Base-by-base conservation (phyloP, 345 rosid genomes). In the Raphanus sativus region DNA sequence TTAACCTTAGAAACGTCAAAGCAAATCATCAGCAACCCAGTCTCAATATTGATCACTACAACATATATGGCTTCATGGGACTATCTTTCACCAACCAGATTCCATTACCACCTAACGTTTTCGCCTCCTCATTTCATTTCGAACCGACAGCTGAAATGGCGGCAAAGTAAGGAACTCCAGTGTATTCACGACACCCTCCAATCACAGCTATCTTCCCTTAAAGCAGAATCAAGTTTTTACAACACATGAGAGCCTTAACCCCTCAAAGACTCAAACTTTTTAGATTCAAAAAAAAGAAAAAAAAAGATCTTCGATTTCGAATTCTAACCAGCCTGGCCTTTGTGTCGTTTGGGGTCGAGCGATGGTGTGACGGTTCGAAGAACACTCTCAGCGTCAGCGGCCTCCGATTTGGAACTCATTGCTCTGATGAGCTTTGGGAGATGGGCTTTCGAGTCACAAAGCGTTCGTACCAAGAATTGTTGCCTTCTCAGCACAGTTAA, bases 111-210 rank as follows among this genome's bases (percentile, higher is more conserved):
- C 38, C 48, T 67, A 78, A 78, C 54, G 55, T 66, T 48, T 71
- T 60, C 6, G 73, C 73, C 4, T 62, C 76, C 1, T 62, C 76
- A 6, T 72, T n/a, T n/a, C n/a, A n/a, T n/a, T n/a, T n/a, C n/a
- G n/a, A n/a, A n/a, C n/a, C n/a, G n/a, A n/a, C n/a, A 62, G 98
- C 98, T 9, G 97, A 94, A 78, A 94, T 94, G 68, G 98, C 97
- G 11, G 98, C 94, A 69, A 94, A 89, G 86, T 94, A 94, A 26
- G 98, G 98, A 74, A 97, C 98, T 64, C 98, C 98, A 2, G 98
- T 94, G 83, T 94, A 94, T 83, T 94, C 98, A 40, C 97, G 89
- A 82, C 98, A 94, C 12, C 98, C 98, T 72, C 98, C 98, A 56
- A 92, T 81, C 62, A 94, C 91, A 80, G 97, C 96, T 81, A 34